Base-by-base conservation (phyloP, 108 stramenopile species). In the Skeletonema tropicum region DNA sequence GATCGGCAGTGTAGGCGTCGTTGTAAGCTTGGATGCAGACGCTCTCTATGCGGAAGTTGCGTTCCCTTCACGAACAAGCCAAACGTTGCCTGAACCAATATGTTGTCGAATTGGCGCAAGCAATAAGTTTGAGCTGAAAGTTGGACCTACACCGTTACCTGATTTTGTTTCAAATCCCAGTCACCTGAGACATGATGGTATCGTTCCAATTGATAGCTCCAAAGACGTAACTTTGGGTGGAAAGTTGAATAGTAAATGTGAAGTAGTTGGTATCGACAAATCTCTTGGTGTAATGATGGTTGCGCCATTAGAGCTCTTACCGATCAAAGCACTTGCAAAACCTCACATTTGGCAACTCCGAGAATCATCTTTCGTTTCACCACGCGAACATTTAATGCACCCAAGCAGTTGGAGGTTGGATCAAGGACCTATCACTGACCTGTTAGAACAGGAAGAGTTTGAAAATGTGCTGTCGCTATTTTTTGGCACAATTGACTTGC, bases 101-200 rank as follows among this genome's bases (percentile, higher is more conserved):
- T 76, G 75, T 48, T 82, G 75, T n/a, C 69, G 80, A 5, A 76
- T 82, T 35, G 80, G 80, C 9, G 70, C 80, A 9, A 26, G 61
- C 5, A 71, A 62, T 14, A 82, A 76, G 62, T 82, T 55, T 71
- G 80, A 82, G 29, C 36, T 82, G 38, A 23, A 70, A 45, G 70
- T 82, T 23, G 75, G 77, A 6, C 70, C 75, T 10, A 9, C 42
- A 26, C 25, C 49, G 15, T 15, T 76, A 21, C 31, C 63, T 66
- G 80, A 75, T 64, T 71, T 70, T 76, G 42, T 71, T 5, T n/a
- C 66, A 13, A 61, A 66, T 57, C 68, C 8, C 26, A 21, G 30
- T 8, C 19, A 33, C 48, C 13, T 26, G 6, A 75, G 74, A 26
- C 64, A 46, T 9, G 68, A 71, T 73, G 76, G 76, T n/a, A 57